Conservation (phyloP, 1,284 basidiomycete species). For the Ustilago bromivora region DNA sequence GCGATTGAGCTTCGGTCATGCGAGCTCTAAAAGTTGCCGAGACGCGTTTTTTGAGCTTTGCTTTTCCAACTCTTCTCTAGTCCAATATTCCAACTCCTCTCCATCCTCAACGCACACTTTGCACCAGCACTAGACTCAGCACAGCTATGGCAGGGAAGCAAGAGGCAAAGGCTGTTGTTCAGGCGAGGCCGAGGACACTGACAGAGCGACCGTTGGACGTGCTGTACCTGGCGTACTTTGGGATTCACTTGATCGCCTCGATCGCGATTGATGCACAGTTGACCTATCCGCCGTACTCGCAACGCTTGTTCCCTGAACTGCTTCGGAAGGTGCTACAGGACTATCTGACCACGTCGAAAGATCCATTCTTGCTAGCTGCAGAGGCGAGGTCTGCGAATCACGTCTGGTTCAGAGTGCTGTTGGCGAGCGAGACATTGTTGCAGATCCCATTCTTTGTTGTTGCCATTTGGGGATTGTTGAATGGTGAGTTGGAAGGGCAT, state of each 20-base stretch:
- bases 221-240: slow-evolving; percentile 53
- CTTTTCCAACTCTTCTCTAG: background rate
- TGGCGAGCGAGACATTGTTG: slow-evolving; percentile 48
- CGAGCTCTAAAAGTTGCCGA: slow-evolving; percentile 1
- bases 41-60: background rate
- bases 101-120: background rate
- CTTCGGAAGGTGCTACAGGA: slow-evolving; percentile 39
- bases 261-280: slow-evolving; percentile 53
- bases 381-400: slow-evolving; percentile 21
- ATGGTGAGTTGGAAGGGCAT: slow-evolving; percentile 35
- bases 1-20: background rate
- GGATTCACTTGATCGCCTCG: slow-evolving; percentile 51
- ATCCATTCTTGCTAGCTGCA: slow-evolving; percentile 49
- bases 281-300: slow-evolving; percentile 47
- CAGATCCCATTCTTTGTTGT: slow-evolving; percentile 55
- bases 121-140: background rate
- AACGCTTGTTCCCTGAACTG: slow-evolving; percentile 36
- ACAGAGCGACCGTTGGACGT: slow-evolving; percentile 36
- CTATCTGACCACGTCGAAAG: slow-evolving; percentile 43
- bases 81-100: background rate
- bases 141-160: slow-evolving; percentile 1
- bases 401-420: slow-evolving; percentile 52
- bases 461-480: slow-evolving; percentile 35
- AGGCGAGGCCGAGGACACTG: slow-evolving; percentile 5
- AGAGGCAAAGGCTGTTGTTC: background rate